phyloP scores from a whole-genome alignment of 2,329 filamentous ascomycete genomes.

The Aspergillus unguis region DNA sequence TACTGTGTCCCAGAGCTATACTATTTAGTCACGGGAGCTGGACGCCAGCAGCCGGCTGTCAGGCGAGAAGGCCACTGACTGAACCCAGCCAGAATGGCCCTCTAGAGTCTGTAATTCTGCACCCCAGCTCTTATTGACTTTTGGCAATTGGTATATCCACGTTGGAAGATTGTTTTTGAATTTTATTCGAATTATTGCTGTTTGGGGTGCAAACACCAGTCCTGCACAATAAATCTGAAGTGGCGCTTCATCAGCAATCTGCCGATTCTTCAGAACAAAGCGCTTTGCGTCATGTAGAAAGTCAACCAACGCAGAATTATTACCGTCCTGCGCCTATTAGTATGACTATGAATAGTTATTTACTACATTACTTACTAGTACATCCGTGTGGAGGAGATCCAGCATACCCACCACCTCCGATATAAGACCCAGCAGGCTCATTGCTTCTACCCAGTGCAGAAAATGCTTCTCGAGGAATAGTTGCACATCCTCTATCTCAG shows the following conservation, averaged over 20 bases:
- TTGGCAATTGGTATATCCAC: slow-evolving; percentile 19
- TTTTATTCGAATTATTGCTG: slow-evolving; percentile 23
- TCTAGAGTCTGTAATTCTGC: slow-evolving; percentile 11
- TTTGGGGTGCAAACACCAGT: slow-evolving; percentile 28
- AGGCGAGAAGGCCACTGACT: not conserved
- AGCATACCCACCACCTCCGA: slow-evolving; percentile 15
- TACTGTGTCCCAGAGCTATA: slow-evolving; percentile 12
- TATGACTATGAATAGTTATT: not conserved
- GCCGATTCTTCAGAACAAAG: slow-evolving; percentile 28
- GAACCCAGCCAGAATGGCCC: slow-evolving; percentile 12
- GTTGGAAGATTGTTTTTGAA: slow-evolving; percentile 19
- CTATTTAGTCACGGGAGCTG: slow-evolving; percentile 6
- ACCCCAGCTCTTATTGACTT: slow-evolving; percentile 12
- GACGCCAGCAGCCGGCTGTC: slow-evolving; percentile 1
- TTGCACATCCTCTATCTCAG: not conserved
- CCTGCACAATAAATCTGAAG: slow-evolving; percentile 36
- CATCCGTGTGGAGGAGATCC: no score
- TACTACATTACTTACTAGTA: slow-evolving; percentile 3
- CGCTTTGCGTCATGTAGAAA: slow-evolving; percentile 30
- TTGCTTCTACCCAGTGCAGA: slow-evolving; percentile 25
- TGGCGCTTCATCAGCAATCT: slow-evolving; percentile 28
- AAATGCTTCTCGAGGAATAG: slow-evolving; percentile 21
- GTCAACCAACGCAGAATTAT: not conserved
- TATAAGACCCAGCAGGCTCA: slow-evolving; percentile 19
- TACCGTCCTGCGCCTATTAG: not conserved